phyloP scores from a whole-genome alignment of 2,329 filamentous ascomycete species.

The Ceratocystiopsis brevicomis region DNA sequence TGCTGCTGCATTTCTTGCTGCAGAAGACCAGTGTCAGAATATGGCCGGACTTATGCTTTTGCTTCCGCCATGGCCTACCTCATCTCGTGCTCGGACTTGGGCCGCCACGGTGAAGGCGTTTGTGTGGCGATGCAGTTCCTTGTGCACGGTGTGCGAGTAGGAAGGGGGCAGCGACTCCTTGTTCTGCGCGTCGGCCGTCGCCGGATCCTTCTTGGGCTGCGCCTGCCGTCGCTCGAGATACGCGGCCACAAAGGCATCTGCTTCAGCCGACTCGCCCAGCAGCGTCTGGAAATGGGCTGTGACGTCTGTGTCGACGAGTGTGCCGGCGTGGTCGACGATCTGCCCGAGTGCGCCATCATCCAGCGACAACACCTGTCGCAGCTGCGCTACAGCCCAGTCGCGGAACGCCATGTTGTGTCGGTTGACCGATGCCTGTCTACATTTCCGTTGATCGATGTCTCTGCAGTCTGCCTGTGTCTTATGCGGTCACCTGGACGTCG shows the following conservation, averaged over 20 bases:
- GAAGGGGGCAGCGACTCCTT: background rate
- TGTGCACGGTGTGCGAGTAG: no score
- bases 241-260: constrained; percentile 2
- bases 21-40: no score
- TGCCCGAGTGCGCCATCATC: constrained; percentile 3
- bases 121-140: background rate
- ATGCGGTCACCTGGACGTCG: no score
- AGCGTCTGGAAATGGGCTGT: constrained; percentile 1
- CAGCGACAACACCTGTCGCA: constrained; percentile 5
- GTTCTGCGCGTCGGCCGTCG: background rate
- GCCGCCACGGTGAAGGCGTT: constrained; percentile 1
- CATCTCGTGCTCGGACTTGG: constrained; percentile 1
- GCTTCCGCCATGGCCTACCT: no score
- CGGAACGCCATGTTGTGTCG: no score
- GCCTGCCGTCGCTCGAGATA: constrained; percentile 1
- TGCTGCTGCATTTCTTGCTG: constrained; percentile 24
- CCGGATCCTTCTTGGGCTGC: background rate
- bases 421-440: no score
- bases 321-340: constrained; percentile 1
- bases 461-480: no score
- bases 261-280: constrained; percentile 2
- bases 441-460: no score
- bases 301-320: constrained; percentile 1
- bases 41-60: background rate
- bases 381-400: background rate